Percentiles rank a stretch among this genome's conserved stretches.
phyloP scores from a whole-genome alignment of 2,329 filamentous ascomycete genomes.

The Aspergillus calidoustus region DNA sequence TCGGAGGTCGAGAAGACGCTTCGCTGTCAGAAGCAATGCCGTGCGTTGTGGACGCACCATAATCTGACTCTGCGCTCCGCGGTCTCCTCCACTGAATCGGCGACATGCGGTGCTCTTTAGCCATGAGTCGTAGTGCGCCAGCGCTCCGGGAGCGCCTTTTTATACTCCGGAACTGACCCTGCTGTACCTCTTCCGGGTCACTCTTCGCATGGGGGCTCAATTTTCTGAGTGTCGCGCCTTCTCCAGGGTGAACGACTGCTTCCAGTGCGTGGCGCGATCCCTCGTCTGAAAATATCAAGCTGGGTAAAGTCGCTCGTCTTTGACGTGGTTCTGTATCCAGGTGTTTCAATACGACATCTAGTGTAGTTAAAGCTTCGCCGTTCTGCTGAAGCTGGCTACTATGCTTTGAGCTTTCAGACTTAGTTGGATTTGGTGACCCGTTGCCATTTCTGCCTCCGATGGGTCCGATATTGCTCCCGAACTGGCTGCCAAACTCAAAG shows the following conservation, averaged over 20 bases:
- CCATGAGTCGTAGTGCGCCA: conserved; percentile 43
- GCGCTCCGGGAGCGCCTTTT: conserved; percentile 53
- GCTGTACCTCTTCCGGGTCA: conserved; percentile 26
- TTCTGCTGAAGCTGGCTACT: conserved; percentile 30
- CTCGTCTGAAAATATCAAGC: conserved; percentile 48
- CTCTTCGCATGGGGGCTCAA: conserved; percentile 21
- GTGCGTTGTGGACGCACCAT: conserved; percentile 40
- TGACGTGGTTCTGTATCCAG: conserved; percentile 31
- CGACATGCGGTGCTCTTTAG: conserved; percentile 42
- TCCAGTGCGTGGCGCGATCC: conserved; percentile 39
- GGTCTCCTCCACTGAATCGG: conserved; percentile 49
- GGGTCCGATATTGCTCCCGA: conserved; percentile 14
- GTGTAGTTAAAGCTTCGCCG: conserved; percentile 25
- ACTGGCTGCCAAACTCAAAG: conserved; percentile 22
- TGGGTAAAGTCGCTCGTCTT: conserved; percentile 51
- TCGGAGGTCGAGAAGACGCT: conserved; percentile 32
- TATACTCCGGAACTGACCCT: conserved; percentile 30
- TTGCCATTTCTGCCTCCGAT: conserved; percentile 16
- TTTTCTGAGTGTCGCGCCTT: conserved; percentile 12
- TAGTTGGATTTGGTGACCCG: conserved; percentile 30
- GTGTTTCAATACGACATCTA: conserved; percentile 27
- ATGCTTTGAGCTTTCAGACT: conserved; percentile 31
- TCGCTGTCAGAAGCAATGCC: conserved; percentile 36
- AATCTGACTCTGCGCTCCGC: conserved; percentile 45
- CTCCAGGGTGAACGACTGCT: conserved; percentile 29